These are phyloP conservation scores for Sporisorium exsertum DNA, from an alignment of 1,284 basidiomycete genomes.

Conservation along the genomic window DNA sequence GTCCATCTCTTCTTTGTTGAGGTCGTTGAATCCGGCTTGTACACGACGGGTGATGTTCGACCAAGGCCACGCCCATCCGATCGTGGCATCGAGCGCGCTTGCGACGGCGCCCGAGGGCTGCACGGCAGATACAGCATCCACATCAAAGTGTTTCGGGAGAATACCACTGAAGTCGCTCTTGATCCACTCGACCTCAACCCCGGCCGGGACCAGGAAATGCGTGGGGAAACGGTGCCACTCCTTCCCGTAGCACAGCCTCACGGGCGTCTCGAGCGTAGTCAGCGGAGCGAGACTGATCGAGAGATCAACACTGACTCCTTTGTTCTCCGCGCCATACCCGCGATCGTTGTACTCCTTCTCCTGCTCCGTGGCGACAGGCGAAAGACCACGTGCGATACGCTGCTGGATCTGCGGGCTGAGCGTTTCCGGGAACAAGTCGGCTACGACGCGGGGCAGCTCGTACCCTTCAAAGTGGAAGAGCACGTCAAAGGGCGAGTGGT, in stretches of 20 bases:
- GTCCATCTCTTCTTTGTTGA: slow-evolving; percentile 82
- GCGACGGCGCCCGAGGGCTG: slow-evolving; percentile 8
- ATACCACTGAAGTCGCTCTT: slow-evolving; percentile 90
- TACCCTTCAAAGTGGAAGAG: slow-evolving; percentile 79
- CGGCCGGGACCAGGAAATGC: slow-evolving; percentile 87
- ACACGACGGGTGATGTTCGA: slow-evolving; percentile 75
- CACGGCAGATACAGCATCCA: slow-evolving; percentile 12
- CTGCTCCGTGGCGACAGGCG: slow-evolving; percentile 32
- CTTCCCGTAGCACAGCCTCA: slow-evolving; percentile 82
- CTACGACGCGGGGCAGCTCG: slow-evolving; percentile 80
- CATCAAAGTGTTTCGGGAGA: slow-evolving; percentile 82
- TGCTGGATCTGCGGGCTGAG: slow-evolving; percentile 28
- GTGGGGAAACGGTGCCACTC: slow-evolving; percentile 97
- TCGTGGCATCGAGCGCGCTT: slow-evolving; percentile 60
- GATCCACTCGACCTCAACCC: slow-evolving; percentile 84
- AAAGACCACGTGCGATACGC: slow-evolving; percentile 37
- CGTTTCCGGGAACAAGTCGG: slow-evolving; percentile 27
- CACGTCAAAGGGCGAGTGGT: slow-evolving; percentile 87
- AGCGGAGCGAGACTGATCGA: slow-evolving; percentile 27
- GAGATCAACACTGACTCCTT: slow-evolving; percentile 31
- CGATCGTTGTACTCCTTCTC: slow-evolving; percentile 49
- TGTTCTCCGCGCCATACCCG: slow-evolving; percentile 31
- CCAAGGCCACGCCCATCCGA: slow-evolving; percentile 70
- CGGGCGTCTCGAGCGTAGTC: slow-evolving; percentile 30
- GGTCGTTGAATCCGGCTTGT: slow-evolving; percentile 83